Percentiles rank a stretch among this genome's conserved stretches.
These are phyloP conservation scores for Camellia japonica DNA, from an alignment of 148 eudicot species.

Conservation along the genomic window DNA sequence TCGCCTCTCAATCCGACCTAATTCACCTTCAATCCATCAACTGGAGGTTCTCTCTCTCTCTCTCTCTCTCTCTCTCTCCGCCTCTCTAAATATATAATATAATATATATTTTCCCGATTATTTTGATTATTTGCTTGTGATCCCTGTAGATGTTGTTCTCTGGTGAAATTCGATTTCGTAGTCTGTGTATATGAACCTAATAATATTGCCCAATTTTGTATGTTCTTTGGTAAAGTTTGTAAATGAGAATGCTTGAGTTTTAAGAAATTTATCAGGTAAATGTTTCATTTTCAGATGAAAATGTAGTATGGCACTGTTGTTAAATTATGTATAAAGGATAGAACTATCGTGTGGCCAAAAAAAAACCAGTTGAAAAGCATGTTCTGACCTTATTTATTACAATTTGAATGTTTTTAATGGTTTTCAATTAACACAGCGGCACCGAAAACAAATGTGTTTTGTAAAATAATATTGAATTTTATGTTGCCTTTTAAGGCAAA, in stretches of 20 bases:
- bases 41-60: constrained; percentile 60
- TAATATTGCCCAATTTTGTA: not conserved
- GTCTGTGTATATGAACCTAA: not conserved
- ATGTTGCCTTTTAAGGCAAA: too few relatives aligned
- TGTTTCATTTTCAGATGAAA: constrained; percentile 4
- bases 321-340: not conserved
- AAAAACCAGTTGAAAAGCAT: not conserved
- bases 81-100: not conserved
- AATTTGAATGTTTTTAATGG: too few relatives aligned
- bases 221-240: not conserved
- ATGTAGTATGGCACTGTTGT: not conserved
- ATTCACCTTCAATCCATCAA: constrained; percentile 87
- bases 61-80: not conserved
- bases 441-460: too few relatives aligned
- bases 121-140: not conserved
- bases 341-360: not conserved
- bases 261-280: too few relatives aligned
- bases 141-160: not conserved
- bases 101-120: not conserved
- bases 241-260: not conserved
- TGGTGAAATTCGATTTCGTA: not conserved
- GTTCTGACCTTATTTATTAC: too few relatives aligned
- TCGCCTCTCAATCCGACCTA: constrained; percentile 62
- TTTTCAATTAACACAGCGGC: too few relatives aligned
- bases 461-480: too few relatives aligned